Evolutionary conservation across 352 stramenopile genomes (phyloP), one percentile per base, ranked within the genome.

Genomic region (Pythium graminicola): DNA sequence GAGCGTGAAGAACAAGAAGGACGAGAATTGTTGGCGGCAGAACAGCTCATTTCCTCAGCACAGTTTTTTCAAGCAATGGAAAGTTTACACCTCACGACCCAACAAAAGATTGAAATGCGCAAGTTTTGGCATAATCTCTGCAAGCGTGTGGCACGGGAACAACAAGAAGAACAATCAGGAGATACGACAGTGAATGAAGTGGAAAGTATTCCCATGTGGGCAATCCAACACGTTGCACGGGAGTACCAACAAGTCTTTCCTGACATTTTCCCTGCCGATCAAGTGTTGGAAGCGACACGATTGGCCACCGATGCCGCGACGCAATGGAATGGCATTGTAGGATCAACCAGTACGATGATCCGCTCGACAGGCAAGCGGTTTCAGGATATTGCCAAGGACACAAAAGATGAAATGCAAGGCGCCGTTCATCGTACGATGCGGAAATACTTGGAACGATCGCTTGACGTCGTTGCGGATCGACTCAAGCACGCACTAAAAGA

Each of bases 211-310:
- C 50, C 67, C n/a, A 46, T 90, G 35, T 65, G 72, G 31, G 81
- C 88, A 54, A 69, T 92, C 49, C 74, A 89, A 64, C 56, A 72
- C n/a, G 81, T 86, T 38, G 79, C 79, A 20, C 75, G 85, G 33
- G 78, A 89, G 49, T 94, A 92, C 64, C 80, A 85, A 29, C 73
- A 85, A 35, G 76, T 91, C 6, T 94, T 87, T 28, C 83, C 81
- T 0, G 70, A 85, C 10, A 76, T 84, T 50, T 94, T 94, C 60
- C 79, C 81, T 0, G 73, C 85, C 45, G 60, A 77, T 26, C 64
- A 89, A 47, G 70, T 92, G 20, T 53, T 87, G 16, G 65, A 82
- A 24, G 79, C 75, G 4, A 60, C 71, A 0, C 68, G 82, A 41
- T 51, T 60, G 23, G 78, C 78, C 8, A 70, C 75, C 0, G 68